Base-by-base conservation (phyloP, 2,329 filamentous ascomycete species). In the Claviceps quebecensis region DNA sequence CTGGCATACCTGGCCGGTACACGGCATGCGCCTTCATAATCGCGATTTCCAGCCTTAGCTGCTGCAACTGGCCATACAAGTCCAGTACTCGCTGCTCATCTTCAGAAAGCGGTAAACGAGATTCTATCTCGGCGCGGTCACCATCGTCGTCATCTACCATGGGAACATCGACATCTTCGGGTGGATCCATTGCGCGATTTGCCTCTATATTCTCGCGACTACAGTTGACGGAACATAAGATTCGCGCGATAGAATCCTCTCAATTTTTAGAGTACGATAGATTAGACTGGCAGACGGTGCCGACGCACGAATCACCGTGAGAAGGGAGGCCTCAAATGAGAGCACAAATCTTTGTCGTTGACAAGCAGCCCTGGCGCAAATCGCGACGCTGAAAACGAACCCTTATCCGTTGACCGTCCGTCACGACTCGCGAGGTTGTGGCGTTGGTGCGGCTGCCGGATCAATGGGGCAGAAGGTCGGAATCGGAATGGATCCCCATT, bases 21-120 rank as follows among this genome's bases (percentile, higher is more conserved):
- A 59, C 54, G n/a, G 68, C 62, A 46, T 74, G 72, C 4, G 75
- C 75, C 45, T 68, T 73, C 13, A 89, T 67, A 40, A 93, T 72
- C 39, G 82, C 82, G 51, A 82, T 78, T 67, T 93, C 83, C 22
- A 91, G 69, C 59, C 82, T 78, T 45, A 90, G 72, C 63, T 86
- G 80, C 60, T 84, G 80, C 26, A 88, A 70, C 57, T 77, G 76
- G 63, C 89, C 82, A 66, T 87, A 86, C 47, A 90, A 74, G 41
- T 80, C 74, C 38, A 93, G 71, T 29, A 84, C 75, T 56, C 74
- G 74, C 59, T 75, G 70, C 66, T 94, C 87, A 54, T 78, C 73
- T 38, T 79, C 73, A 1, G 83, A 86, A 44, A 91, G 71, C 7
- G 75, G 71, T 39, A 81, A 71, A 53, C 62, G 57, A 17, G 58